Evolutionary conservation across 129 eudicot species (phyloP).

Genomic region (Pseudognaphalium luteoalbum): DNA sequence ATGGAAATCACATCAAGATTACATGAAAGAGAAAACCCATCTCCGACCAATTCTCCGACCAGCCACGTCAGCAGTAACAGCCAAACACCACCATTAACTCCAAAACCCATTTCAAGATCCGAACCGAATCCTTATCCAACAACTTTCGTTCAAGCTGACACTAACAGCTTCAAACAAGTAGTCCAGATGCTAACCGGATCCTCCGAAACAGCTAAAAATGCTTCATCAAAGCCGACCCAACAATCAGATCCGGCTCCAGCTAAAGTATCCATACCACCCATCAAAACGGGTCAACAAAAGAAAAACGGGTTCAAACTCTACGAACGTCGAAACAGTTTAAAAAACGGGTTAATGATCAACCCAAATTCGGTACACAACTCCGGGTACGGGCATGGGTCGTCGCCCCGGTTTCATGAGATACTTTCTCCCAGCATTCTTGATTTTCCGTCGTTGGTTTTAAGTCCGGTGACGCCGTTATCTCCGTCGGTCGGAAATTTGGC

Average conservation of each 20-base stretch:
- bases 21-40: slow-evolving; percentile 48
- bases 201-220: slow-evolving; percentile 37
- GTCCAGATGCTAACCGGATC: slow-evolving; percentile 59
- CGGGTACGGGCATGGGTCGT: slow-evolving; percentile 37
- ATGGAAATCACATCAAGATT: slow-evolving; percentile 56
- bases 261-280: slow-evolving; percentile 51
- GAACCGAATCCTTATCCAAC: slow-evolving; percentile 55
- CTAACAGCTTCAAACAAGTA: slow-evolving; percentile 48
- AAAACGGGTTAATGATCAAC: slow-evolving; percentile 73
- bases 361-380: slow-evolving; percentile 42
- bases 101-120: slow-evolving; percentile 48
- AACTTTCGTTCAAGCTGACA: slow-evolving; percentile 50
- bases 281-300: slow-evolving; percentile 62
- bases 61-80: slow-evolving; percentile 46
- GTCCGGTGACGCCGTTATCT: slow-evolving; percentile 82
- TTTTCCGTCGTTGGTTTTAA: slow-evolving; percentile 73
- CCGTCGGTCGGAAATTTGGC: slow-evolving; percentile 52
- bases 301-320: slow-evolving; percentile 76
- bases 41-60: slow-evolving; percentile 54
- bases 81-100: slow-evolving; percentile 40
- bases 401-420: slow-evolving; percentile 57
- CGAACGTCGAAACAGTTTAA: slow-evolving; percentile 69
- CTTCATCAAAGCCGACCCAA: slow-evolving; percentile 29
- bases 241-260: slow-evolving; percentile 31
- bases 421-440: slow-evolving; percentile 88